These are phyloP conservation scores for Talaromyces liani DNA, from an alignment of 495 filamentous ascomycete species.

Conservation along the genomic window DNA sequence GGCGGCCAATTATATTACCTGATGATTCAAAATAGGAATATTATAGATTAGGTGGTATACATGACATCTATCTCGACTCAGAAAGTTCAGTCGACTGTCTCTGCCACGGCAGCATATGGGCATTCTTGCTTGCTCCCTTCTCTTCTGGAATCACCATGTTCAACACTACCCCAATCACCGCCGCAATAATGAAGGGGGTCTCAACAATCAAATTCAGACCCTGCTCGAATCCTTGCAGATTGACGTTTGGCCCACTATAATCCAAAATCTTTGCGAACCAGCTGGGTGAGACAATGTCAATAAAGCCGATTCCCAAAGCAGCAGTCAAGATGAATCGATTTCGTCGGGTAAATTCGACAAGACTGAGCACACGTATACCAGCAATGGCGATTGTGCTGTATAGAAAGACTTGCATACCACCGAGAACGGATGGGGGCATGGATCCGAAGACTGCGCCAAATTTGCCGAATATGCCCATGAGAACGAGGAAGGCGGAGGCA, in stretches of 20 bases:
- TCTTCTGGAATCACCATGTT: conserved; percentile 63
- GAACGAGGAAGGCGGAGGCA: conserved; percentile 54
- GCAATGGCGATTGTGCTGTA: conserved; percentile 74
- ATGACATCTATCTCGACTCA: neutral
- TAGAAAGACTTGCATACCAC: conserved; percentile 84
- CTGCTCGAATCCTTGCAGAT: conserved; percentile 66
- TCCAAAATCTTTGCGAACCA: conserved; percentile 67
- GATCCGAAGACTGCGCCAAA: conserved; percentile 74
- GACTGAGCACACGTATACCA: conserved; percentile 68
- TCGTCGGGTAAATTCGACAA: conserved; percentile 66
- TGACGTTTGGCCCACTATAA: conserved; percentile 52
- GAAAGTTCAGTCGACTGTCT: no score
- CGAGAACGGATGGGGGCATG: conserved; percentile 71
- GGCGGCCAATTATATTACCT: conserved; percentile 2
- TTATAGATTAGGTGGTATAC: neutral
- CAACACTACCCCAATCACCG: conserved; percentile 56
- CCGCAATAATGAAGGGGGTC: conserved; percentile 56
- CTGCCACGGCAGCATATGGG: neutral
- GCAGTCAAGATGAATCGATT: conserved; percentile 80
- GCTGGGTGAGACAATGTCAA: conserved; percentile 66
- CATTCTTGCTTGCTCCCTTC: conserved; percentile 33
- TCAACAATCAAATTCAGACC: conserved; percentile 70
- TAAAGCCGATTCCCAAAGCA: conserved; percentile 61
- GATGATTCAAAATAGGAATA: neutral
- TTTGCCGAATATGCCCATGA: conserved; percentile 81